phyloP scores from a whole-genome alignment of 2,329 filamentous ascomycete species.

The Cordyceps farinosa region DNA sequence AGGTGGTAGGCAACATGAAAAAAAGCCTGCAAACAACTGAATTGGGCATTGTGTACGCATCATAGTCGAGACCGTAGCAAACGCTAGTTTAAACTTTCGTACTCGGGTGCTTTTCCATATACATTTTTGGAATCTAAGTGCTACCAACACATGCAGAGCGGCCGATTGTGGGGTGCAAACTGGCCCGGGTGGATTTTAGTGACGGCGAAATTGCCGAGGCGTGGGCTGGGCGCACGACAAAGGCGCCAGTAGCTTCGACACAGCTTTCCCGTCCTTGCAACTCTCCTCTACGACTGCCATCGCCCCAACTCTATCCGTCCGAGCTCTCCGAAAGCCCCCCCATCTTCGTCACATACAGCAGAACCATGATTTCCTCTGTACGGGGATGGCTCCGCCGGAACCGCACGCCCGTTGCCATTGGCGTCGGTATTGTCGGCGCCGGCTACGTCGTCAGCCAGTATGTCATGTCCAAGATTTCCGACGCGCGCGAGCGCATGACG shows the following conservation, averaged over 20 bases:
- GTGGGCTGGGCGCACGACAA: neutral
- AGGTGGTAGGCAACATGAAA: too few species aligned
- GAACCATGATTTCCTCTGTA: slow-evolving; percentile 63
- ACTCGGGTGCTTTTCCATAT: too few species aligned
- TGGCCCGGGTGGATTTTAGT: too few species aligned
- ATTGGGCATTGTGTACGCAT: too few species aligned
- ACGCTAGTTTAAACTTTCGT: too few species aligned
- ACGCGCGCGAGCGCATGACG: slow-evolving; percentile 93
- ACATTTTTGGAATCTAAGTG: too few species aligned
- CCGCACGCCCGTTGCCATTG: slow-evolving; percentile 82
- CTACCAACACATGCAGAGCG: too few species aligned
- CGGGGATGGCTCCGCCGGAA: slow-evolving; percentile 92
- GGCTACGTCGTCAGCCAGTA: slow-evolving; percentile 93
- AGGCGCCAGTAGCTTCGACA: neutral
- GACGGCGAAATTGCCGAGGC: too few species aligned
- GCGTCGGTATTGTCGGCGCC: slow-evolving; percentile 79
- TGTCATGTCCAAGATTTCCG: slow-evolving; percentile 83
- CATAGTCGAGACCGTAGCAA: too few species aligned
- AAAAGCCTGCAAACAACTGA: too few species aligned
- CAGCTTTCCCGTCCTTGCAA: neutral
- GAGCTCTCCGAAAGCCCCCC: slow-evolving; percentile 1
- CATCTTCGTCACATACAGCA: neutral
- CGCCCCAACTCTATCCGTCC: neutral
- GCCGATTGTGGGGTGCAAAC: too few species aligned
- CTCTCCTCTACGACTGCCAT: neutral